phyloP scores from a whole-genome alignment of 768 basidiomycete species.

The Leccinum rimulosum region DNA sequence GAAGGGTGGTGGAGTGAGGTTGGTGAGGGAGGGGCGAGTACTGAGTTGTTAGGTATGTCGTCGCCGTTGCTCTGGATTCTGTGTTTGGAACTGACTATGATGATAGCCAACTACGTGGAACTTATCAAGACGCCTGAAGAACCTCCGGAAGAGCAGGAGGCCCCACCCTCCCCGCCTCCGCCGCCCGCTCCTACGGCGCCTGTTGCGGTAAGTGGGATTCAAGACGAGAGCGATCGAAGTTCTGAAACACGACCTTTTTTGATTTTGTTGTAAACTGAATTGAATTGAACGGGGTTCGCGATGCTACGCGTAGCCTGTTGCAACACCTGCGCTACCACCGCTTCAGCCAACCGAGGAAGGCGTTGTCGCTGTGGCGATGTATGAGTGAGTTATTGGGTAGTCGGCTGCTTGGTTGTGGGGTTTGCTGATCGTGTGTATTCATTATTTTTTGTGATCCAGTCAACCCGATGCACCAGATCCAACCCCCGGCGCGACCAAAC shows the following conservation, averaged over 20 bases:
- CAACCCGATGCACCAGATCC: too few relatives aligned
- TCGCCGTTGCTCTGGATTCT: background rate
- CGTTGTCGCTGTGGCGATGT: too few relatives aligned
- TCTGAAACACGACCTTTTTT: background rate
- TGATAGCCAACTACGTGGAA: too few relatives aligned
- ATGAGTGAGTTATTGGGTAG: conserved; percentile 15
- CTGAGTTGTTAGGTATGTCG: conserved; percentile 17
- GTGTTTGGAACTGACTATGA: background rate
- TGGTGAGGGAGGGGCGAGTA: conserved; percentile 59
- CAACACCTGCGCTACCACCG: too few relatives aligned
- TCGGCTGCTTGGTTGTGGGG: background rate
- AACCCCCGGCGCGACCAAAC: too few relatives aligned
- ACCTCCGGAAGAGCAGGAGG: conserved; percentile 32
- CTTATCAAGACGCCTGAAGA: conserved; percentile 26
- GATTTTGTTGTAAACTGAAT: background rate
- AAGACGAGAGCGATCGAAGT: too few relatives aligned
- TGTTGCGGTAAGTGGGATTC: conserved; percentile 34
- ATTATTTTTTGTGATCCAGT: background rate
- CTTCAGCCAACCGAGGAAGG: too few relatives aligned
- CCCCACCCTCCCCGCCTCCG: conserved; percentile 39
- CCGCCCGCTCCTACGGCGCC: conserved; percentile 35
- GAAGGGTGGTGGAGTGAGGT: conserved; percentile 93
- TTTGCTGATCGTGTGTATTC: background rate
- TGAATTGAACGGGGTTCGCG: background rate
- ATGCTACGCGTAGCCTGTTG: conserved; percentile 25